These are phyloP conservation scores for Bifiguratus adelaidae DNA, from an alignment of 192 early-diverging fungal species.

Conservation along the genomic window DNA sequence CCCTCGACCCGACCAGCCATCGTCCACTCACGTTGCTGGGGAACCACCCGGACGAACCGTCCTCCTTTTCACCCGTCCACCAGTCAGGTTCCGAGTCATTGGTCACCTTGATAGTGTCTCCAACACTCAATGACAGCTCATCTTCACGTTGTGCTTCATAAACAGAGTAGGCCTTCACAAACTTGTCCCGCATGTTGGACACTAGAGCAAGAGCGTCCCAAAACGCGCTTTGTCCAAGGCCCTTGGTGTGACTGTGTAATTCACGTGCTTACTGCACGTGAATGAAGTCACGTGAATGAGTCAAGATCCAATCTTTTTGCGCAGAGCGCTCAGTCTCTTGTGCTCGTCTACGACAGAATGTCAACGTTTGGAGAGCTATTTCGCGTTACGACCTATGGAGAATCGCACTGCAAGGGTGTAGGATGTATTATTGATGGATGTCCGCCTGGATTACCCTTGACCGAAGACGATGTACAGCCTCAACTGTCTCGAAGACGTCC, in stretches of 20 bases:
- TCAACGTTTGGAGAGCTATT: slow-evolving; percentile 77
- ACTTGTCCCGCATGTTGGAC: too few species aligned
- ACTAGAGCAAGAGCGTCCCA: too few species aligned
- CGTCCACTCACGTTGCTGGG: slow-evolving; percentile 41
- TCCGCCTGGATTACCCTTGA: slow-evolving; percentile 87
- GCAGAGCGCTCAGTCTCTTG: too few species aligned
- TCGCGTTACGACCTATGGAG: slow-evolving; percentile 92
- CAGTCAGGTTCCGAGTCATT: slow-evolving; percentile 40
- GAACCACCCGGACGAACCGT: slow-evolving; percentile 22
- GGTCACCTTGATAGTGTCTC: slow-evolving; percentile 45
- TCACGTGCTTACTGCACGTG: too few species aligned
- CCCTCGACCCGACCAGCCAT: background rate
- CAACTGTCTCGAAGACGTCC: slow-evolving; percentile 89
- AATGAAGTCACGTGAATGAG: too few species aligned
- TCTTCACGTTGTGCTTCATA: slow-evolving; percentile 52
- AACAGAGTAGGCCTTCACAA: slow-evolving; percentile 21
- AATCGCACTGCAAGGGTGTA: slow-evolving; percentile 97
- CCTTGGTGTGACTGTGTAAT: too few species aligned
- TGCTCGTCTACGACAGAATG: too few species aligned
- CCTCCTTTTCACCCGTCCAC: slow-evolving; percentile 29
- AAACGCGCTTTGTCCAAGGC: too few species aligned
- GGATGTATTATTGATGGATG: slow-evolving; percentile 94
- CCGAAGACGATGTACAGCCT: slow-evolving; percentile 85
- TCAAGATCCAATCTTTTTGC: too few species aligned
- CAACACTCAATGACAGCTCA: slow-evolving; percentile 45